Evolutionary conservation across 306 rosid genomes (phyloP), one percentile per base, ranked within the genome.

Genomic region (Prunus mume): DNA sequence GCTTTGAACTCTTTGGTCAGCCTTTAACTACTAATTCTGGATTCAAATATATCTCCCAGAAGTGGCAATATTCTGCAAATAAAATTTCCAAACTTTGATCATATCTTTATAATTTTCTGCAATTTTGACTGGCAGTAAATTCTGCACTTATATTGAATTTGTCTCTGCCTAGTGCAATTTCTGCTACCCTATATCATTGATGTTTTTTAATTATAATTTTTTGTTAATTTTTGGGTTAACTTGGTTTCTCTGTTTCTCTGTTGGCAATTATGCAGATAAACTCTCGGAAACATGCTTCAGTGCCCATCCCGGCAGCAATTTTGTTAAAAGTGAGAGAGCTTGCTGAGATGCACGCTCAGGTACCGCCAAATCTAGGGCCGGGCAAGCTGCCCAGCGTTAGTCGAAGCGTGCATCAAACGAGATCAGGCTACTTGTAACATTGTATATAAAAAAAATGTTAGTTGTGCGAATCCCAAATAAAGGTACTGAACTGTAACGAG

Each of bases 301-400:
- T 82, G 20, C 93, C 97, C 2, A 92, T 95, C 66, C 99, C 99
- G 0, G 93, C 90, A 46, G 52, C 82, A 20, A 89, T 92, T 75
- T 79, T 95, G 83, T 70, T 84, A 8, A 86, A 88, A 32, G 97
- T 95, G 56, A 89, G 99, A 88, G 88, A 95, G 86, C 97, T 95
- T 46, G 99, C 99, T 1, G 90, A 86, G 88, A 77, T 83, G 96
- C 93, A 92, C 34, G 84, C 90, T 19, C 97, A 89, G 83, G 86
- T 77, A 34, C 93, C 97, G 69, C 76, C 88, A 64, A 89, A 81
- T 80, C 77, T 61, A 13, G 85, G 89, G 81, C 77, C 89, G 41
- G 81, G 86, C 85, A 87, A 88, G 66, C 81, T 84, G 60, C 58
- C 80, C 28, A 83, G 66, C 51, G 87, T 63, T 43, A 3, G 82